phyloP scores from a whole-genome alignment of 1,284 basidiomycete genomes.

The Puccinia triticina region DNA sequence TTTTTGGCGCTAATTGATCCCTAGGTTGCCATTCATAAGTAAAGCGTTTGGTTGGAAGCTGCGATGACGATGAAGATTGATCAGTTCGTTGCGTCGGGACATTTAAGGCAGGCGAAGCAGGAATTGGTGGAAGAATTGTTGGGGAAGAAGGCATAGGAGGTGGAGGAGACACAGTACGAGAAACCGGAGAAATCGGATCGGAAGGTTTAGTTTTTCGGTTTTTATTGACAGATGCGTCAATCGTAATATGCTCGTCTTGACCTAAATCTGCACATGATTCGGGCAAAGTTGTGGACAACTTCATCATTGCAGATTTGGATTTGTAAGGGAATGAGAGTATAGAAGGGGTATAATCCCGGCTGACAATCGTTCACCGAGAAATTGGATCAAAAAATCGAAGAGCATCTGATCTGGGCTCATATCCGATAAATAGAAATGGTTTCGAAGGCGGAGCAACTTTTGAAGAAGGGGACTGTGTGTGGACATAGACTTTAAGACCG shows the following conservation, averaged over 20 bases:
- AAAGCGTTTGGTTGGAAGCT: neutral
- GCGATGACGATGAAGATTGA: neutral
- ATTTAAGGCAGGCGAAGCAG: too few species aligned
- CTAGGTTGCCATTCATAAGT: neutral
- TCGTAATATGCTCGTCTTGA: too few species aligned
- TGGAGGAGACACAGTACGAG: too few species aligned
- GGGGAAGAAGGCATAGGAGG: too few species aligned
- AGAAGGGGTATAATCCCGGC: constrained; percentile 9
- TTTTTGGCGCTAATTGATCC: neutral
- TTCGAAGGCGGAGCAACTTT: neutral
- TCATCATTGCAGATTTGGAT: neutral
- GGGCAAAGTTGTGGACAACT: constrained; percentile 11
- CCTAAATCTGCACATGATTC: neutral
- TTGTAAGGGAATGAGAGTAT: neutral
- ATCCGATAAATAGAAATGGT: neutral
- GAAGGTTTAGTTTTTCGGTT: neutral
- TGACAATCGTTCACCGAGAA: neutral
- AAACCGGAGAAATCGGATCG: too few species aligned
- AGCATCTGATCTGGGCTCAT: constrained; percentile 23
- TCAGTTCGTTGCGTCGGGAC: neutral
- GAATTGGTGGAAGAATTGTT: neutral
- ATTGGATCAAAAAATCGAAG: constrained; percentile 16
- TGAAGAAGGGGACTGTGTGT: neutral
- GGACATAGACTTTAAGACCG: constrained; percentile 19
- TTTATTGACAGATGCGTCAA: neutral